A percentile compares a stretch with the other conserved stretches of the same genome.
These are phyloP conservation scores for Trichoderma koningii DNA, from an alignment of 2,329 filamentous ascomycete species.

Conservation along the genomic window DNA sequence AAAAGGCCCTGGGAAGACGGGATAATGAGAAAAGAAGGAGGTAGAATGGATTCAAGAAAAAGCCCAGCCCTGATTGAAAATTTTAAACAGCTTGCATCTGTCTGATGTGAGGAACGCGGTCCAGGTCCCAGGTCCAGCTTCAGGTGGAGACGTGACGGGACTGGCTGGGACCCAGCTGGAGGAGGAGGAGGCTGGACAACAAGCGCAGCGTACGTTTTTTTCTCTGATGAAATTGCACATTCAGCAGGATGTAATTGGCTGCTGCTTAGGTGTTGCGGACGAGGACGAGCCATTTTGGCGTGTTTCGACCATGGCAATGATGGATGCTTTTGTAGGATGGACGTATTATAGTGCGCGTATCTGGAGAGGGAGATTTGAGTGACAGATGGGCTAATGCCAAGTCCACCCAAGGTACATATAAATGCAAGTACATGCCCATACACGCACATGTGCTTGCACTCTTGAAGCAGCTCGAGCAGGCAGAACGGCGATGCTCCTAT, in stretches of 20 bases:
- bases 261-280: background rate
- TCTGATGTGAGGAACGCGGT: constrained; percentile 22
- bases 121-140: constrained; percentile 11
- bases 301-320: too few species aligned
- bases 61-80: constrained; percentile 9
- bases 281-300: too few species aligned
- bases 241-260: background rate
- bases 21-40: background rate
- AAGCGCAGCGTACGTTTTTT: constrained; percentile 1
- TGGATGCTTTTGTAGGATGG: background rate
- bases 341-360: background rate
- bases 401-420: background rate
- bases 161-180: background rate
- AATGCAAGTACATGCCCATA: background rate
- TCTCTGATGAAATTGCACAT: background rate
- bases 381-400: background rate
- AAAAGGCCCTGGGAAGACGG: background rate
- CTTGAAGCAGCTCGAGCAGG: background rate
- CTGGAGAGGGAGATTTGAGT: too few species aligned
- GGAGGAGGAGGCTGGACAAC: constrained; percentile 23
- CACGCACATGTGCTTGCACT: background rate
- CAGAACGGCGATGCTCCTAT: too few species aligned
- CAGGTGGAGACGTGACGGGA: constrained; percentile 28
- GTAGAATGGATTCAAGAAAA: background rate
- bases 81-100: constrained; percentile 14